Evolutionary conservation across 495 filamentous ascomycete genomes (phyloP), one percentile per base, ranked within the genome.

Genomic region (Annulohypoxylon nitens): DNA sequence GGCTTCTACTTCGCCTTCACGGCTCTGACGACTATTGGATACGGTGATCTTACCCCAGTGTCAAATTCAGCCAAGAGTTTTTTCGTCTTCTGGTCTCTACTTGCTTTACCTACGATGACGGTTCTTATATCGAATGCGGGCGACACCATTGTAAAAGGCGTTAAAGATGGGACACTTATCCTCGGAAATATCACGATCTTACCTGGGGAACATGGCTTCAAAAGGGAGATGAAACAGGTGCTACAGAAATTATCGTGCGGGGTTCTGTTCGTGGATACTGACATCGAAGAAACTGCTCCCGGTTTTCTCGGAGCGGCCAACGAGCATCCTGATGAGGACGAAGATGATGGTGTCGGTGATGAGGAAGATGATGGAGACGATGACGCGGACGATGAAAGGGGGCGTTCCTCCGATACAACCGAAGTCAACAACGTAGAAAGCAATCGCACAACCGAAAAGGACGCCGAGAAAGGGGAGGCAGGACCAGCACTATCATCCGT

Each of bases 71-170:
- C 91, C 0, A 92, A 90, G 75, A 81, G 91, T 0, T 95, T 97
- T 76, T 97, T 96, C 81, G 92, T 98, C 7, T 89, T 97, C 69
- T 98, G 95, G 95, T 92, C 92, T 23, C 80, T 97, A 3, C 86
- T 97, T 3, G 93, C 94, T 2, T 83, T 97, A 1, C 94, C 94
- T 1, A 89, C 91, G 2, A 87, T 94, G 76, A 97, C 94, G 0
- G 90, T 96, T 43, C 84, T 97, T 30, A 95, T 97, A 66, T 91
- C 88, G 41, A 93, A 94, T 70, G 93, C 96, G 71, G 91, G 92
- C 7, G 90, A 93, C 74, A 94, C 91, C 0, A 86, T 97, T 43
- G 87, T 97, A 47, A 91, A 90, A 67, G 81, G 81, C 1, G 84
- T 97, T 61, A 84, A 87, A 30, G 91, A 97, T 51, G 66, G 87